phyloP scores from a whole-genome alignment of 306 rosid genomes.

The Malus domestica region DNA sequence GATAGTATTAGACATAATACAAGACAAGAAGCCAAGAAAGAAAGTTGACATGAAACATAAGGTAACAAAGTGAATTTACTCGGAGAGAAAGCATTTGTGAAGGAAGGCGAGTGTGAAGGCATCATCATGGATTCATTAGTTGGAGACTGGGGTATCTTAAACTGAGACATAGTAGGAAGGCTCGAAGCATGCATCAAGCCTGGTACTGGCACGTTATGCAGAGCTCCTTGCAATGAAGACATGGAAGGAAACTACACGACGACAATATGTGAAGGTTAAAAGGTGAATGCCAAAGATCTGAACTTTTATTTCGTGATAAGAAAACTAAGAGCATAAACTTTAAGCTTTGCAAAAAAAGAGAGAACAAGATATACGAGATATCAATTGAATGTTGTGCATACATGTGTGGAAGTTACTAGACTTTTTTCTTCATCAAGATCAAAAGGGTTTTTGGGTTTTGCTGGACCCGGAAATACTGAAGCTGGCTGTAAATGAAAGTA shows the following conservation, averaged over 20 bases:
- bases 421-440: constrained; percentile 36
- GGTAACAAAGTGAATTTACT: constrained; percentile 33
- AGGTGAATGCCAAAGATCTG: background rate
- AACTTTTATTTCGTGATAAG: background rate
- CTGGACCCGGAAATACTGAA: constrained; percentile 29
- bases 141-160: constrained; percentile 31
- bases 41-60: constrained; percentile 9
- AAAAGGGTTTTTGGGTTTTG: constrained; percentile 58
- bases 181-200: constrained; percentile 40
- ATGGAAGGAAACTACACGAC: constrained; percentile 38
- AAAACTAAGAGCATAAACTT: background rate
- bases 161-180: constrained; percentile 22
- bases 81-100: constrained; percentile 22
- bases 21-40: constrained; percentile 4
- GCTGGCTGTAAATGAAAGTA: constrained; percentile 40
- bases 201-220: constrained; percentile 19
- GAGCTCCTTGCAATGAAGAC: constrained; percentile 31
- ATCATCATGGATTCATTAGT: constrained; percentile 19
- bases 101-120: constrained; percentile 22
- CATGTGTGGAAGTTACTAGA: constrained; percentile 30
- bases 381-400: constrained; percentile 30
- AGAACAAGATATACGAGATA: background rate
- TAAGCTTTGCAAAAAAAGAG: background rate
- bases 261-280: constrained; percentile 2
- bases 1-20: constrained; percentile 13